Percentiles rank a stretch among this genome's conserved stretches.
Evolutionary conservation across 495 filamentous ascomycete species (phyloP).

Genomic region (Cenococcum geophilum): DNA sequence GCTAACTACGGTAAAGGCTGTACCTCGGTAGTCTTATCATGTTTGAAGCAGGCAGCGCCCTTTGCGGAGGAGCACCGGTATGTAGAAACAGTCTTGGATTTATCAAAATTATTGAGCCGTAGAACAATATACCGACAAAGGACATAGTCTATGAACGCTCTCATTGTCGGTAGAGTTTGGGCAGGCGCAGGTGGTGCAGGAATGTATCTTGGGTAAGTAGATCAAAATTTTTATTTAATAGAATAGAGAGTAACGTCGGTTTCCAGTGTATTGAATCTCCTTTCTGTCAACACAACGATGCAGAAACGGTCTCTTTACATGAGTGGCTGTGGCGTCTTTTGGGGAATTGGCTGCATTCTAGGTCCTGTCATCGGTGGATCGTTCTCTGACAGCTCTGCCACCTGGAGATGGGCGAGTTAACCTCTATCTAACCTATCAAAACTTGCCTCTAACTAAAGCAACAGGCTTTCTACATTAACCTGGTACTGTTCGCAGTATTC

Average conservation of each 20-base stretch:
- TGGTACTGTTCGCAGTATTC: slow-evolving; percentile 49
- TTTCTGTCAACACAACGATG: neutral
- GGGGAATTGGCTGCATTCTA: slow-evolving; percentile 33
- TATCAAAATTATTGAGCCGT: neutral
- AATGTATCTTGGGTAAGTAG: slow-evolving; percentile 26
- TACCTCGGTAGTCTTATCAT: slow-evolving; percentile 23
- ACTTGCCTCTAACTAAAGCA: slow-evolving; percentile 48
- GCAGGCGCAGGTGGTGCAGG: slow-evolving; percentile 28
- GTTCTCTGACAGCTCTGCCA: slow-evolving; percentile 46
- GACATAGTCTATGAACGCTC: slow-evolving; percentile 17
- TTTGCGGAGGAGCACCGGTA: slow-evolving; percentile 30
- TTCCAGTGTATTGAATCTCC: neutral
- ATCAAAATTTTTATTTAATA: too few species aligned
- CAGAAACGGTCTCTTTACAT: slow-evolving; percentile 20
- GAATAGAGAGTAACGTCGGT: too few species aligned
- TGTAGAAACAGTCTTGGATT: neutral
- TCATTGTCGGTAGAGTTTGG: slow-evolving; percentile 31
- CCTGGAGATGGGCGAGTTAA: slow-evolving; percentile 42
- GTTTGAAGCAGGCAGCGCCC: slow-evolving; percentile 30
- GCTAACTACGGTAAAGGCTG: slow-evolving; percentile 7
- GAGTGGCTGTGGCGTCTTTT: slow-evolving; percentile 16
- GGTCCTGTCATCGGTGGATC: slow-evolving; percentile 60
- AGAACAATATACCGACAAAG: neutral
- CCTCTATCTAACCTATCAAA: neutral
- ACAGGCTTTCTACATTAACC: slow-evolving; percentile 72